Evolutionary conservation across 2,329 filamentous ascomycete species (phyloP), one percentile per base, ranked within the genome.

Genomic region (Sclerotinia sclerotiorum): DNA sequence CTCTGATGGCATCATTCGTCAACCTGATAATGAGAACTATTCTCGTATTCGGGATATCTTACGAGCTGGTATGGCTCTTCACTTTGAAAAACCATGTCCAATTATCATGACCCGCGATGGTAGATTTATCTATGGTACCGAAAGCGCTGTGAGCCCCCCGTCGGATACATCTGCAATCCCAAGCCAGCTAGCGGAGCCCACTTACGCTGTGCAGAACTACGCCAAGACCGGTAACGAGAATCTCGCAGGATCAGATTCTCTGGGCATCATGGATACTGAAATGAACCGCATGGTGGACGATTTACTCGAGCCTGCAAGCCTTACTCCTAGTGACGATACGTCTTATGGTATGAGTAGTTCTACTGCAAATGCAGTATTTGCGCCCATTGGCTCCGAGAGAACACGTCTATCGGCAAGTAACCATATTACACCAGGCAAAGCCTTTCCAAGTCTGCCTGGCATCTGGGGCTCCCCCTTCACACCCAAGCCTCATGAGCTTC

Each of bases 1-100:
- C 19, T 83, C 82, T 58, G 84, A 87, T 69, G 79, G 79, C 13
- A 78, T 86, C 44, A 81, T 85, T 69, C 81, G 84, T 67, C 84
- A 87, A 68, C 82, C 83, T 0, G 86, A 88, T 67, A 81, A 86
- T 46, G 89, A 91, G 77, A 89, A 89, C 85, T 81, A 89, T n/a
- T 85, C 86, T 75, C 83, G 89, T 52, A 83, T 90, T 66, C 83
- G 85, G 67, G 87, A 88, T 69, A 82, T 91, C 44, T 79, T 90
- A 10, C 82, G 86, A 60, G 87, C 88, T 76, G 88, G 86, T 3
- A 79, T 89, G 49, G 79, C 84, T 65, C 78, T 90, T 39, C 84
- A 85, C n/a, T 79, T 83, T 67, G 81, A 83, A 71, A 78, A 81
- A 63, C 79, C 72, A 76, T 71, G 73, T 73, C 67, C 76, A 70